phyloP scores from a whole-genome alignment of 2,329 filamentous ascomycete species.

The Pezicula neosporulosa region DNA sequence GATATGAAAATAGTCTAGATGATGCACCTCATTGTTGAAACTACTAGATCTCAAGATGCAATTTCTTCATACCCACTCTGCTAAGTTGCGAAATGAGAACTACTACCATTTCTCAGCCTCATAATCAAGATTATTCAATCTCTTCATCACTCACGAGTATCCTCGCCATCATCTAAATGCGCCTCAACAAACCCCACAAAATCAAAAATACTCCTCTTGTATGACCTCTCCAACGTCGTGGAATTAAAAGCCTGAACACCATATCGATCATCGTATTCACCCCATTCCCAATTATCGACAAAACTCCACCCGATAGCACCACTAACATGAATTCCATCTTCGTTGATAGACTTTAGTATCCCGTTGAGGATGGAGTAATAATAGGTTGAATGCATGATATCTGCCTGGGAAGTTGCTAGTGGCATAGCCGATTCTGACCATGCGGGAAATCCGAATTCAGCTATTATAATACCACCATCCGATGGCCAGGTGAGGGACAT shows the following conservation, averaged over 20 bases:
- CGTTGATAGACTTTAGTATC: constrained; percentile 50
- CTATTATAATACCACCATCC: constrained; percentile 28
- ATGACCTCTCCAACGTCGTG: constrained; percentile 45
- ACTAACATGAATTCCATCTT: constrained; percentile 51
- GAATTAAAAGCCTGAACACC: constrained; percentile 54
- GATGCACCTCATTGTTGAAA: too few relatives aligned
- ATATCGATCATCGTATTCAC: constrained; percentile 42
- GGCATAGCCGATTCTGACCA: constrained; percentile 41
- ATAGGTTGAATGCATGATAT: constrained; percentile 39
- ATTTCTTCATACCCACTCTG: too few relatives aligned
- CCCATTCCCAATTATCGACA: constrained; percentile 47
- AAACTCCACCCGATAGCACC: constrained; percentile 52
- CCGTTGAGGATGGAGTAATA: constrained; percentile 52
- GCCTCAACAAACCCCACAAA: not conserved
- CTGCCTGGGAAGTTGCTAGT: constrained; percentile 43
- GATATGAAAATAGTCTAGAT: too few relatives aligned
- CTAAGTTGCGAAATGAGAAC: too few relatives aligned
- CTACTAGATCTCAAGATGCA: too few relatives aligned
- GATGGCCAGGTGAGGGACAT: constrained; percentile 31
- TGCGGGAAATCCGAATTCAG: constrained; percentile 33
- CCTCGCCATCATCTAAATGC: too few relatives aligned
- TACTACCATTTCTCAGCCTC: too few relatives aligned
- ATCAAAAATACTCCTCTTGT: constrained; percentile 58
- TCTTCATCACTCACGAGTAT: too few relatives aligned
- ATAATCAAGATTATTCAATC: too few relatives aligned